A percentile compares a stretch with the other conserved stretches of the same genome.
Evolutionary conservation across 2,329 filamentous ascomycete species (phyloP).

Genomic region (Diaporthe sp.): DNA sequence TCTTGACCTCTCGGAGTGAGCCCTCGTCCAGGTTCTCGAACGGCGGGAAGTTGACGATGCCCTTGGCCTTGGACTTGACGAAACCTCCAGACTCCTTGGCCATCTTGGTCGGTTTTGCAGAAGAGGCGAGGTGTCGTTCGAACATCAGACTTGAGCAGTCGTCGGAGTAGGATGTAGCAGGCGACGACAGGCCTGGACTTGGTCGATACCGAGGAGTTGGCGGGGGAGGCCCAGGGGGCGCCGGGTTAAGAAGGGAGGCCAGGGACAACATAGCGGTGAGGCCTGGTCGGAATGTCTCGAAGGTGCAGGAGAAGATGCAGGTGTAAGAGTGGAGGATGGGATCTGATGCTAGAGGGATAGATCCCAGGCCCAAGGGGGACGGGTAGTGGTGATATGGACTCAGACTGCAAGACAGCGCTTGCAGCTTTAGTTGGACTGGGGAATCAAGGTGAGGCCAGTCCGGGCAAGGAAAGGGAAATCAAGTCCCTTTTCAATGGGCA

Average conservation of each 20-base stretch:
- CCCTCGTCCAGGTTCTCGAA: constrained; percentile 75
- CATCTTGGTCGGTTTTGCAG: constrained; percentile 67
- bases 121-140: constrained; percentile 48
- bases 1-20: constrained; percentile 69
- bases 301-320: constrained; percentile 61
- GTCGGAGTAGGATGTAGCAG: constrained; percentile 52
- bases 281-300: constrained; percentile 53
- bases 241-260: constrained; percentile 76
- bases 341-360: constrained; percentile 44
- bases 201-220: constrained; percentile 58
- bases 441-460: constrained; percentile 41
- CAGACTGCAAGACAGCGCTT: constrained; percentile 51
- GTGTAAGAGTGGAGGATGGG: constrained; percentile 50
- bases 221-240: constrained; percentile 56
- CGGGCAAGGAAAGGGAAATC: constrained; percentile 44
- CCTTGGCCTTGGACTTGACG: constrained; percentile 72
- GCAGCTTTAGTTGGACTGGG: constrained; percentile 46
- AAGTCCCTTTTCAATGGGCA: constrained; percentile 55
- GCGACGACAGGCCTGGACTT: constrained; percentile 56
- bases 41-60: constrained; percentile 80
- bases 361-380: constrained; percentile 31
- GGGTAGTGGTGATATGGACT: constrained; percentile 45
- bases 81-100: constrained; percentile 76
- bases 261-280: constrained; percentile 72
- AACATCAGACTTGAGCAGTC: constrained; percentile 47